Conservation (phyloP, 805 yeast genomes). For the Candida insectalens region DNA sequence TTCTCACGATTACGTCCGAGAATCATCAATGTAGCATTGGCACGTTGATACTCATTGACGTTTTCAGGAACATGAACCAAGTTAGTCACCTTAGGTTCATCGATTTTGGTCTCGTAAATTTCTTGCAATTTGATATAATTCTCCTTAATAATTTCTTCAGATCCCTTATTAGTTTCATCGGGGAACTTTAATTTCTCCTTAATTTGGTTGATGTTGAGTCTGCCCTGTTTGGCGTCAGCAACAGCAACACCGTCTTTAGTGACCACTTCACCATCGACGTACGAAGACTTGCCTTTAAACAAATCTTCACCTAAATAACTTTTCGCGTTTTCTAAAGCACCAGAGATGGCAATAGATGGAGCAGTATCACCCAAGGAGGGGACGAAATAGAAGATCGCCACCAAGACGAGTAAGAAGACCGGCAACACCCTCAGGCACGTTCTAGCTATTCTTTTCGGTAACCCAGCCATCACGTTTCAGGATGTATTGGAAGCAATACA, state of each 20-base stretch:
- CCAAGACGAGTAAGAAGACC: background rate
- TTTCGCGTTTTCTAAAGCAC: too few relatives aligned
- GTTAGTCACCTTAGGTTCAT: slow-evolving; percentile 37
- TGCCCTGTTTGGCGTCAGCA: too few relatives aligned
- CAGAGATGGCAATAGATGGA: too few relatives aligned
- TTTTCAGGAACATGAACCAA: slow-evolving; percentile 20
- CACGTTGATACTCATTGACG: slow-evolving; percentile 28
- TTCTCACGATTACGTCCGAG: slow-evolving; percentile 65
- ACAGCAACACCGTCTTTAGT: too few relatives aligned
- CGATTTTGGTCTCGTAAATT: slow-evolving; percentile 27
- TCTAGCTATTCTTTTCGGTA: too few relatives aligned
- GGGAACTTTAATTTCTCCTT: slow-evolving; percentile 10
- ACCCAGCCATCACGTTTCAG: too few relatives aligned
- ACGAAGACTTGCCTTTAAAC: too few relatives aligned
- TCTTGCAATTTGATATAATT: slow-evolving; percentile 31
- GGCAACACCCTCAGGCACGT: too few relatives aligned
- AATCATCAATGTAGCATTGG: slow-evolving; percentile 68
- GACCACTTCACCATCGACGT: too few relatives aligned
- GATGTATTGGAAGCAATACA: too few relatives aligned
- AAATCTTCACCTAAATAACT: too few relatives aligned
- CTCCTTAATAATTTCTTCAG: slow-evolving; percentile 23
- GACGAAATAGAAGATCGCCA: background rate
- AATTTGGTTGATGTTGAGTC: background rate
- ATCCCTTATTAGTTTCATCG: slow-evolving; percentile 6
- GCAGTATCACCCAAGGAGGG: too few relatives aligned